These are phyloP conservation scores for Colletotrichum caudatum DNA, from an alignment of 2,329 filamentous ascomycete species.

Conservation along the genomic window DNA sequence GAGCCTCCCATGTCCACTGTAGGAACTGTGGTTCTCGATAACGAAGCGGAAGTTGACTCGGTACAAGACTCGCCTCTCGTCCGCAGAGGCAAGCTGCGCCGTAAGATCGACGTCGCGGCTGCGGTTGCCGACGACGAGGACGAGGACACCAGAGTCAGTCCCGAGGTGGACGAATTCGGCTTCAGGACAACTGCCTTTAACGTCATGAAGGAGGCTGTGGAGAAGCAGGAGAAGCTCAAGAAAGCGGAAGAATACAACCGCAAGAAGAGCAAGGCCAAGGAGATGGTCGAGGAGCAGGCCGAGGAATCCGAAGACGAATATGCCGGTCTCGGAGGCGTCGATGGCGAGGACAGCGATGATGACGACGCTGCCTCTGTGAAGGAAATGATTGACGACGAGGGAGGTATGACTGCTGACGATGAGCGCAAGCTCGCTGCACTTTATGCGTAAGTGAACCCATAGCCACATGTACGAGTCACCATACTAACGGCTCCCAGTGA, in stretches of 20 bases:
- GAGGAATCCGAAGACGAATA: constrained; percentile 99
- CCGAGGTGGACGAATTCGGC: constrained; percentile 51
- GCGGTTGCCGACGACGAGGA: constrained; percentile 57
- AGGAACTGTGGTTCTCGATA: constrained; percentile 73
- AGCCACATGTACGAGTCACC: not conserved
- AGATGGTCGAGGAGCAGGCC: constrained; percentile 91
- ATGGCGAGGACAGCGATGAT: constrained; percentile 86
- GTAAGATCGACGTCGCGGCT: constrained; percentile 57
- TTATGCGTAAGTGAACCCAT: constrained; percentile 79
- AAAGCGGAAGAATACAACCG: constrained; percentile 75
- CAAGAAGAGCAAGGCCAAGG: constrained; percentile 87
- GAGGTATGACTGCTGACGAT: constrained; percentile 76
- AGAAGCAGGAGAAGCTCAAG: constrained; percentile 65
- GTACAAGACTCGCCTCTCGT: constrained; percentile 74
- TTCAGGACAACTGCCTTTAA: constrained; percentile 70
- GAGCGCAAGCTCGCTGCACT: constrained; percentile 86
- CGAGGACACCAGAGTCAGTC: constrained; percentile 43
- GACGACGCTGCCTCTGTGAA: constrained; percentile 78
- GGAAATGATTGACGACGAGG: constrained; percentile 91
- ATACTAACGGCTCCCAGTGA: constrained; percentile 64
- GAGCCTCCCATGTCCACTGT: constrained; percentile 75
- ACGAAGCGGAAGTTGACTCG: constrained; percentile 52
- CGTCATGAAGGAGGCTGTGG: constrained; percentile 75
- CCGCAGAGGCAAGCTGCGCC: constrained; percentile 67
- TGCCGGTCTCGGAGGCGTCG: constrained; percentile 88